phyloP scores from a whole-genome alignment of 179 eudicot species.

The Beta macrorhiza region DNA sequence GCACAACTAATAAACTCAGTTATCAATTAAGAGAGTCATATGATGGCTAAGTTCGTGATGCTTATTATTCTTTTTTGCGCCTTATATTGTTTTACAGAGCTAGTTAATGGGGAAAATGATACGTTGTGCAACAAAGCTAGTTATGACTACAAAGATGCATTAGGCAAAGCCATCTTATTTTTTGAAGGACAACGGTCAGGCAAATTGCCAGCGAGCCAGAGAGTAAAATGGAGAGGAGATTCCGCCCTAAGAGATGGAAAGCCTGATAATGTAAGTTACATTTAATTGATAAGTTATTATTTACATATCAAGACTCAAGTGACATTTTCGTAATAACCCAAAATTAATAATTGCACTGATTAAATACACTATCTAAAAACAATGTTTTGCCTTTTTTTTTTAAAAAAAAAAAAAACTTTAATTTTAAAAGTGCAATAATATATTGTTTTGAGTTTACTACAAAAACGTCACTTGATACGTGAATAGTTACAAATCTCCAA shows the following conservation, averaged over 20 bases:
- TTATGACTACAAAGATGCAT: conserved; percentile 55
- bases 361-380: too few relatives aligned
- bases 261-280: conserved; percentile 41
- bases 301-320: too few relatives aligned
- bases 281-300: background rate
- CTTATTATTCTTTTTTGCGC: background rate
- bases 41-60: conserved; percentile 23
- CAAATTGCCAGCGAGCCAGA: conserved; percentile 53
- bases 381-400: too few relatives aligned
- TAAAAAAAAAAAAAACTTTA: too few relatives aligned
- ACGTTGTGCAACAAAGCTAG: conserved; percentile 11
- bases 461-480: too few relatives aligned
- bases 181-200: conserved; percentile 95
- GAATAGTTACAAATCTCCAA: too few relatives aligned
- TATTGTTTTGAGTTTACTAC: too few relatives aligned
- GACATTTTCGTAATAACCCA: too few relatives aligned
- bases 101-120: conserved; percentile 19
- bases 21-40: background rate
- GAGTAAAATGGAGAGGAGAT: conserved; percentile 79
- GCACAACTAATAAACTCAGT: background rate
- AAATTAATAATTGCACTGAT: too few relatives aligned
- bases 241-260: conserved; percentile 77
- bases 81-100: conserved; percentile 3
- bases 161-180: conserved; percentile 66
- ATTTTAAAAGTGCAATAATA: too few relatives aligned